Evolutionary conservation across 176 grass and related monocot genomes (phyloP), one percentile per base, ranked within the genome.

Genomic region (Oryza glaberrima): DNA sequence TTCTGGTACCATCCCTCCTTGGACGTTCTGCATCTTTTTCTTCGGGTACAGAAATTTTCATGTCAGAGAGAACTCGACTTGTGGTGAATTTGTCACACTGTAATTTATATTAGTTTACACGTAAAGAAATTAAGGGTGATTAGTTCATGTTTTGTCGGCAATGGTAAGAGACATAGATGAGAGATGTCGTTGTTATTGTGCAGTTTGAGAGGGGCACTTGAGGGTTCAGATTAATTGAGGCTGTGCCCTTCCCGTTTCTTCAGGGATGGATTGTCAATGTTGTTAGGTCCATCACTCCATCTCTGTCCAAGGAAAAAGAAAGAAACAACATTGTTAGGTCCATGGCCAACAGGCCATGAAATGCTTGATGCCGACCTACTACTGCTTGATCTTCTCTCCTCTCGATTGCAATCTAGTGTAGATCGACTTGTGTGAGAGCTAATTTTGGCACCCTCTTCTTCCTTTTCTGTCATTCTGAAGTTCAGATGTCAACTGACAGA

Each of bases 251-350:
- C 9, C 23, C 1, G 17, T 32, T 47, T 6, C 14, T 67, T 28
- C 63, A 49, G 11, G 64, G 11, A 16, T 20, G 43, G 9, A 51
- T 83, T 30, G 70, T 74, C 81, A 83, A 74, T 25, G 43, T 48
- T 83, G 81, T 83, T 83, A 47, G 81, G 81, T 41, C 70, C 56
- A 65, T 73, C 58, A 10, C 58, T 41, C 56, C 56, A 65, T 73
- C 58, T 22, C 58, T 63, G 58, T n/a, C 56, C 58, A 63, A 23
- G 11, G 0, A 6, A 8, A 8, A 63, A 4, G 4, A 63, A 63
- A 38, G 36, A 61, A 56, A 0, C 16, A 56, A 56, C 36, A 63
- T 47, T 82, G 81, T 83, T 83, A 34, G 81, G 81, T 26, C 70
- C 56, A 65, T 73, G 25, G 25, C 56, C 70, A 82, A 81, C 79